Evolutionary conservation across 495 filamentous ascomycete genomes (phyloP).

Genomic region (Friedmanniomyces endolithicus): DNA sequence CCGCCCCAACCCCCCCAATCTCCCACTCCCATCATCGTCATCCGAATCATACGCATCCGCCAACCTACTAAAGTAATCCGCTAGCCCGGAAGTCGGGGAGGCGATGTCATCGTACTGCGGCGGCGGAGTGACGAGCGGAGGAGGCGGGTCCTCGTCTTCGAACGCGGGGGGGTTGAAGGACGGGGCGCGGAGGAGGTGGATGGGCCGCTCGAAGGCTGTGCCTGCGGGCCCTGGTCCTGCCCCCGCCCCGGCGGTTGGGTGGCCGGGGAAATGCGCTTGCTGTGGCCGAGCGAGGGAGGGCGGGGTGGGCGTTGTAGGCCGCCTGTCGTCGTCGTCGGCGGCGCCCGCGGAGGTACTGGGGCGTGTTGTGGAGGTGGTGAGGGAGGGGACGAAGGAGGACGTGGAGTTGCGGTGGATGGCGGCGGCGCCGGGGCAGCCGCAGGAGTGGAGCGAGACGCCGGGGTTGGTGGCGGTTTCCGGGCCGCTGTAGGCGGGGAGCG

Average conservation of each 20-base stretch:
- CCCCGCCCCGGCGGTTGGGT: too few species aligned
- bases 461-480: constrained; percentile 41
- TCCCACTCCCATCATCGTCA: constrained; percentile 34
- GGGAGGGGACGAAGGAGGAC: constrained; percentile 32
- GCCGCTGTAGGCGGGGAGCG: constrained; percentile 71
- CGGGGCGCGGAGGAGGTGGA: constrained; percentile 78
- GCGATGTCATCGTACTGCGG: constrained; percentile 79
- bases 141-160: constrained; percentile 77
- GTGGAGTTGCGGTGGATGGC: constrained; percentile 33
- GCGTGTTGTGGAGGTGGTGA: constrained; percentile 30
- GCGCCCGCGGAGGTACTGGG: constrained; percentile 18
- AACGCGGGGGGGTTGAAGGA: constrained; percentile 88
- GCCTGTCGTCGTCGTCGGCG: constrained; percentile 1
- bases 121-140: constrained; percentile 69
- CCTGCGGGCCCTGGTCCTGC: too few species aligned
- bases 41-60: constrained; percentile 48
- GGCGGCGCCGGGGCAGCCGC: constrained; percentile 65
- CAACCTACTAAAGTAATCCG: constrained; percentile 77
- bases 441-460: constrained; percentile 43
- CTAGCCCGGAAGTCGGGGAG: constrained; percentile 58
- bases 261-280: constrained; percentile 28
- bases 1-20: too few species aligned
- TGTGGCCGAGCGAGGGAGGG: constrained; percentile 28
- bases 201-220: too few species aligned
- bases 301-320: constrained; percentile 4